phyloP scores from a whole-genome alignment of 257 asterid genomes.

The Fraxinus quadrangulata region DNA sequence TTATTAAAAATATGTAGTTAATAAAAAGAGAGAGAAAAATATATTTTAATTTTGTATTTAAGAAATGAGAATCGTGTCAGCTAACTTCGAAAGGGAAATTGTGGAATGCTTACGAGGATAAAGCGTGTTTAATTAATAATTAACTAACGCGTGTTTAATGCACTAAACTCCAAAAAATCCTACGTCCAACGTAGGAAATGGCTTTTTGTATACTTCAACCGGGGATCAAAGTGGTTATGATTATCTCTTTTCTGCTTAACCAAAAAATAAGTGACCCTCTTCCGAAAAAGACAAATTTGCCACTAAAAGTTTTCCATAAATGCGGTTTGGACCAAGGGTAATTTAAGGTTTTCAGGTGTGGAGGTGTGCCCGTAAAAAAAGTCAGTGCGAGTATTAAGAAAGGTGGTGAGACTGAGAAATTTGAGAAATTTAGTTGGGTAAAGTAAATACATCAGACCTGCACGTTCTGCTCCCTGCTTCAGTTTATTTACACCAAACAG shows the following conservation, averaged over 20 bases:
- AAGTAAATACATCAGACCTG: conserved; percentile 54
- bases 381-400: background rate
- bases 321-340: background rate
- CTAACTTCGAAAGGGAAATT: background rate
- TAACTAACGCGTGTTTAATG: conserved; percentile 34
- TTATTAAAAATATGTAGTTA: too few species aligned
- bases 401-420: conserved; percentile 37
- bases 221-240: conserved; percentile 29
- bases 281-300: conserved; percentile 22
- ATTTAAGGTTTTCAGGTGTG: background rate
- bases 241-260: background rate
- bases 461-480: conserved; percentile 34
- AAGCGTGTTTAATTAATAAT: conserved; percentile 21
- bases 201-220: conserved; percentile 11
- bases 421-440: conserved; percentile 59
- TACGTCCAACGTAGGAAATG: conserved; percentile 26
- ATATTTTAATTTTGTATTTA: background rate
- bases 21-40: too few species aligned
- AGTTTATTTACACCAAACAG: conserved; percentile 35
- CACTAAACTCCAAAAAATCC: conserved; percentile 48
- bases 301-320: conserved; percentile 6
- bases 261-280: background rate
- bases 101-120: background rate
- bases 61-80: conserved; percentile 17
- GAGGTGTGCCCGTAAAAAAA: conserved; percentile 1